These are phyloP conservation scores for Epichloe sylvatica DNA, from an alignment of 2,329 filamentous ascomycete species.

Conservation along the genomic window DNA sequence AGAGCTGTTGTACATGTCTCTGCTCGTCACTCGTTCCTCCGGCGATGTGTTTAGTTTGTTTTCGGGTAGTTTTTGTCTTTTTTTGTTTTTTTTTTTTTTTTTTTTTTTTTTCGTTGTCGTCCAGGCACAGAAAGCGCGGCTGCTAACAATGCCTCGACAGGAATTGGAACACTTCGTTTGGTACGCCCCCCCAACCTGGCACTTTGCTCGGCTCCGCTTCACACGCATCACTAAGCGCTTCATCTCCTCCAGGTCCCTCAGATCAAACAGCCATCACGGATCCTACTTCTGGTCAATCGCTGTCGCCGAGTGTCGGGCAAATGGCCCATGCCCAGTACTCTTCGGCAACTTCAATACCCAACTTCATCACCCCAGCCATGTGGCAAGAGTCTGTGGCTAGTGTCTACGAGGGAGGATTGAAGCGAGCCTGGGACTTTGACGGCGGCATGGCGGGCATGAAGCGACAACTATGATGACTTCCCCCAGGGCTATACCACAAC, in stretches of 20 bases:
- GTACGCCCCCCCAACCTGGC: slow-evolving; percentile 40
- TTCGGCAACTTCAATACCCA: slow-evolving; percentile 35
- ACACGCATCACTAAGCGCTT: slow-evolving; percentile 22
- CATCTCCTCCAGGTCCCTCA: slow-evolving; percentile 38
- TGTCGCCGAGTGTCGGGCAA: slow-evolving; percentile 31
- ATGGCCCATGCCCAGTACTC: slow-evolving; percentile 39
- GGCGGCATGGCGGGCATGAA: slow-evolving; percentile 18
- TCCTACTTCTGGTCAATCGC: slow-evolving; percentile 30
- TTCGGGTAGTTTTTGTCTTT: no score
- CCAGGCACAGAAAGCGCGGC: neutral
- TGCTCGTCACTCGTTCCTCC: no score
- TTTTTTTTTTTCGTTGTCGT: no score
- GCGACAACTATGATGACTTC: slow-evolving; percentile 9
- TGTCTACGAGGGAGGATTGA: slow-evolving; percentile 52
- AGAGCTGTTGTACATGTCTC: no score
- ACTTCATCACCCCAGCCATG: slow-evolving; percentile 57
- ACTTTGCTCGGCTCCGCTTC: slow-evolving; percentile 18
- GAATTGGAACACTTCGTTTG: slow-evolving; percentile 92
- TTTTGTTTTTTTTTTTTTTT: no score
- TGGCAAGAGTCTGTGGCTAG: slow-evolving; percentile 60
- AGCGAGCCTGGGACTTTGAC: slow-evolving; percentile 48
- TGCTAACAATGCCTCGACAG: slow-evolving; percentile 27
- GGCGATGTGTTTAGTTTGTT: no score
- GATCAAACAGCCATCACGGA: slow-evolving; percentile 41
- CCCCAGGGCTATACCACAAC: neutral